These are phyloP conservation scores for Sporothrix curviconia DNA, from an alignment of 2,329 filamentous ascomycete genomes.

Conservation along the genomic window DNA sequence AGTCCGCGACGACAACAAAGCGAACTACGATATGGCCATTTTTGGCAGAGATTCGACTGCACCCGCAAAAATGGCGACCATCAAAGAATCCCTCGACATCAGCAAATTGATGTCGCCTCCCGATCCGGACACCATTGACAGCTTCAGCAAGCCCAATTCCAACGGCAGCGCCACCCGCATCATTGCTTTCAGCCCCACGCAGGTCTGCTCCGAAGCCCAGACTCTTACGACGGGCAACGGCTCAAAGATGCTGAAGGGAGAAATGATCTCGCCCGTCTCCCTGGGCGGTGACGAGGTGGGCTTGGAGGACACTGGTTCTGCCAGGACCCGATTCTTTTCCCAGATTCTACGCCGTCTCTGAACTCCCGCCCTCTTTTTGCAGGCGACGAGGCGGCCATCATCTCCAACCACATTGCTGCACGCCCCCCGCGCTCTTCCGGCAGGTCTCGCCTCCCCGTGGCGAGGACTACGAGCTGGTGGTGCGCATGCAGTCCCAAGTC, in stretches of 20 bases:
- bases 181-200: too few relatives aligned
- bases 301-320: too few relatives aligned
- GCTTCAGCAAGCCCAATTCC: neutral
- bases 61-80: neutral
- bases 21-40: neutral
- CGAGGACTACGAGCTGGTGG: constrained; percentile 48
- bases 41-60: neutral
- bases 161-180: too few relatives aligned
- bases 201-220: too few relatives aligned
- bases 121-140: constrained; percentile 46
- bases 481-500: constrained; percentile 48
- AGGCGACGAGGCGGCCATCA: constrained; percentile 31
- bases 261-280: too few relatives aligned
- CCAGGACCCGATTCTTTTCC: constrained; percentile 54
- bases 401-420: constrained; percentile 45
- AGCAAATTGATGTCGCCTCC: constrained; percentile 57
- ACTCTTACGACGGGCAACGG: too few relatives aligned
- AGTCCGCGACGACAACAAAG: neutral
- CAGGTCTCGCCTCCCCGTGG: constrained; percentile 40
- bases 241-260: too few relatives aligned
- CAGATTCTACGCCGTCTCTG: constrained; percentile 31
- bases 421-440: constrained; percentile 38
- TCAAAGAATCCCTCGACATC: constrained; percentile 41
- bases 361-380: constrained; percentile 48
- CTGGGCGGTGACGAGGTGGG: too few relatives aligned